Evolutionary conservation across 441 rosid genomes (phyloP).

Genomic region (Raphanus hybrid): DNA sequence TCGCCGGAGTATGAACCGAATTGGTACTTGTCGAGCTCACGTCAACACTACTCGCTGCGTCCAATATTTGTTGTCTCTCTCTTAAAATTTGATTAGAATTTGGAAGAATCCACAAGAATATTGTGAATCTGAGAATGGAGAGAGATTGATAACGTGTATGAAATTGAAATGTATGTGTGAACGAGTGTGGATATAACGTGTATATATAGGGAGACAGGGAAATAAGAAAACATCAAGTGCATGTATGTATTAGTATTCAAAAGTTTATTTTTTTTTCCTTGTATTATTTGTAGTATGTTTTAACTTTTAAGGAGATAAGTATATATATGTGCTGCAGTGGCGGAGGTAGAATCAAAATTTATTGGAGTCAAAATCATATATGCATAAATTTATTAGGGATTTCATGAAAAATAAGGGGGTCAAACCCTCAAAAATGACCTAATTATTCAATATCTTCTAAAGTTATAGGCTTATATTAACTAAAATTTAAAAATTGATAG

Average conservation of each 20-base stretch:
- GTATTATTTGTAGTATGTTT: slow-evolving; percentile 19
- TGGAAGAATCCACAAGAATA: slow-evolving; percentile 19
- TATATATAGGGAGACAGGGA: slow-evolving; percentile 40
- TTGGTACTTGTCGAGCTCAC: slow-evolving; percentile 59
- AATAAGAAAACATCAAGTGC: slow-evolving; percentile 34
- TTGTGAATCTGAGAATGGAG: slow-evolving; percentile 9
- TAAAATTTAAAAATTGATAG: too few species aligned
- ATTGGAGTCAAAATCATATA: too few species aligned
- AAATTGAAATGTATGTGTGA: slow-evolving; percentile 21
- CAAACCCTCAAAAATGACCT: too few species aligned
- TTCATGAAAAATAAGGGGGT: too few species aligned
- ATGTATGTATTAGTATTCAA: slow-evolving; percentile 27
- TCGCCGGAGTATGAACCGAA: slow-evolving; percentile 44
- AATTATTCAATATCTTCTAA: too few species aligned
- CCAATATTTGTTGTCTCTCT: slow-evolving; percentile 47
- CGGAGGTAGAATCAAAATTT: too few species aligned
- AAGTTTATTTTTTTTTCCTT: not conserved
- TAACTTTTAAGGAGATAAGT: slow-evolving; percentile 2
- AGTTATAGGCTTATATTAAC: too few species aligned
- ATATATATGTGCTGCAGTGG: too few species aligned
- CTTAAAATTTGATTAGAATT: not conserved
- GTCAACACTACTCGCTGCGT: slow-evolving; percentile 56
- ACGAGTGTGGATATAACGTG: slow-evolving; percentile 21
- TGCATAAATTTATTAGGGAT: too few species aligned
- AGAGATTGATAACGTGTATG: slow-evolving; percentile 30